Conservation (phyloP, 139 green algal genomes). For the Cymbomonas tetramitiformis region DNA sequence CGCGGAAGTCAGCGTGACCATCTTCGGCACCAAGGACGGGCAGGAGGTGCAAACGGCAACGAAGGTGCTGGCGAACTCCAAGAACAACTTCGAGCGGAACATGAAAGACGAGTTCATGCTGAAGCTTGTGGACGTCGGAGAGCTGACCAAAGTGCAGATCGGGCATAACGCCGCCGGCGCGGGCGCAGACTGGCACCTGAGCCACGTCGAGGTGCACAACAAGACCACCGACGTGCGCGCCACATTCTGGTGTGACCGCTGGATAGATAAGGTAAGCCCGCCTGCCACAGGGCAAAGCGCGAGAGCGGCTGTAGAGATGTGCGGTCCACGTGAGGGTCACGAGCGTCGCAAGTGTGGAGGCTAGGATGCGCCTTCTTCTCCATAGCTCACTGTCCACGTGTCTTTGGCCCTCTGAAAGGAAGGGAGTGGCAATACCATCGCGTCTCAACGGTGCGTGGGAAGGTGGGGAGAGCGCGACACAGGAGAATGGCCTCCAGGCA, state of each 20-base stretch:
- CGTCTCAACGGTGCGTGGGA: no score
- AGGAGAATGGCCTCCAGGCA: no score
- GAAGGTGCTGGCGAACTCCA: neutral
- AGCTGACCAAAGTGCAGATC: conserved; percentile 32
- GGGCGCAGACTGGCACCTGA: conserved; percentile 41
- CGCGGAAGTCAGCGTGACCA: conserved; percentile 24
- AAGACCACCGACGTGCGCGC: conserved; percentile 20
- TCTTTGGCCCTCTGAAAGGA: no score
- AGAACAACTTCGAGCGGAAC: conserved; percentile 9
- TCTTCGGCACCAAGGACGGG: conserved; percentile 14
- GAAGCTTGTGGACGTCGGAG: conserved; percentile 25
- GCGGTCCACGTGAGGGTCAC: no score
- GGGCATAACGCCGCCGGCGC: conserved; percentile 38
- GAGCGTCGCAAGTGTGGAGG: no score
- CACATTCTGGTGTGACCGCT: conserved; percentile 17
- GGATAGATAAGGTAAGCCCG: no score
- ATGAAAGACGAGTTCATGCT: conserved; percentile 34
- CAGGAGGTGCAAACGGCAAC: neutral
- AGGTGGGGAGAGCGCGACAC: no score
- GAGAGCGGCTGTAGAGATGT: no score
- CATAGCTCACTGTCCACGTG: no score
- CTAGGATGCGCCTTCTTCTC: no score
- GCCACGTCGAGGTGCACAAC: conserved; percentile 42
- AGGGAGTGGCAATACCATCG: no score
- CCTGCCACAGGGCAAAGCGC: no score